Evolutionary conservation across 2,329 filamentous ascomycete genomes (phyloP).

Genomic region (Colletotrichum abscissum): DNA sequence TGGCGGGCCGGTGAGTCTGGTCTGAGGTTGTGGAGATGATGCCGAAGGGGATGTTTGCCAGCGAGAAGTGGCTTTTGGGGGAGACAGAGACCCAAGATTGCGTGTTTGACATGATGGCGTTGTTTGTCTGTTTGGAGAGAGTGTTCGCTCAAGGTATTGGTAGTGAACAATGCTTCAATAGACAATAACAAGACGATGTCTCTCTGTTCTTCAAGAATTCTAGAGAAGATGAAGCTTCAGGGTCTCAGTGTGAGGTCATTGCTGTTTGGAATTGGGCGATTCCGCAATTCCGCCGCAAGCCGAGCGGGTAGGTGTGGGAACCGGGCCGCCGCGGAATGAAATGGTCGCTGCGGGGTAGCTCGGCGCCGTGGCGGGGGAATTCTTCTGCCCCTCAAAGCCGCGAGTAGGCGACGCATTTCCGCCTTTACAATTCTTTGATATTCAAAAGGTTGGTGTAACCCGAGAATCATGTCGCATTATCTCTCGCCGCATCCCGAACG

Average conservation of each 20-base stretch:
- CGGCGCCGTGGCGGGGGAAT: conserved; percentile 22
- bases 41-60: conserved; percentile 86
- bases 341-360: conserved; percentile 25
- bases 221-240: neutral
- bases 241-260: conserved; percentile 17
- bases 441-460: neutral
- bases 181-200: neutral
- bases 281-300: conserved; percentile 37
- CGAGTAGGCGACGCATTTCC: conserved; percentile 17
- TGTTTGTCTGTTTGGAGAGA: neutral
- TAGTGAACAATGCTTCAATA: neutral
- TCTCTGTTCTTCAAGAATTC: no score
- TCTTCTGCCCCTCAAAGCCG: conserved; percentile 20
- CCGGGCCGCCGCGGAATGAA: conserved; percentile 29
- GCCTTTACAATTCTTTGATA: neutral
- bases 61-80: conserved; percentile 69
- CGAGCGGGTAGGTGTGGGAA: conserved; percentile 33
- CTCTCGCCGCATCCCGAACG: neutral
- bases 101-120: conserved; percentile 5
- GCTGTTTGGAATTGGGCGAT: conserved; percentile 15
- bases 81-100: conserved; percentile 46
- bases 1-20: conserved; percentile 69
- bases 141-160: neutral
- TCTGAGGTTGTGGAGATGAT: conserved; percentile 75
- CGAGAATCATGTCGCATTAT: neutral